A percentile compares a stretch with the other conserved stretches of the same genome.
These are phyloP conservation scores for Lithospermum erythrorhizon DNA, from an alignment of 257 asterid genomes.

Conservation along the genomic window DNA sequence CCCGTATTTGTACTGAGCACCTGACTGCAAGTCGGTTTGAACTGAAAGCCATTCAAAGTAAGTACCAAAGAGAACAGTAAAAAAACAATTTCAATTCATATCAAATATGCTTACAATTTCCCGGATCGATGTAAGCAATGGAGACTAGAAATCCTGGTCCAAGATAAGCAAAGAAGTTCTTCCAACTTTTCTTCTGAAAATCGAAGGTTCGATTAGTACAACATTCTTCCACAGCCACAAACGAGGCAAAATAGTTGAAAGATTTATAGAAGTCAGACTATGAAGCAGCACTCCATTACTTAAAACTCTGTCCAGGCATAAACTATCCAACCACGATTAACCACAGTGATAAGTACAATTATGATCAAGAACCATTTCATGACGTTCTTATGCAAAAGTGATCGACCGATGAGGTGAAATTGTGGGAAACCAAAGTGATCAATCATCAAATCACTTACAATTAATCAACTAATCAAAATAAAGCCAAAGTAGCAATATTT, in stretches of 20 bases:
- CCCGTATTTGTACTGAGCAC: slow-evolving; percentile 93
- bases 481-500: too few relatives aligned
- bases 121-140: slow-evolving; percentile 96
- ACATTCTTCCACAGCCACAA: not conserved
- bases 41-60: slow-evolving; percentile 31
- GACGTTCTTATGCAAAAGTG: too few relatives aligned
- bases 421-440: not conserved
- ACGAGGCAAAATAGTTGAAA: not conserved
- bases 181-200: slow-evolving; percentile 80
- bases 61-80: not conserved
- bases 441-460: too few relatives aligned
- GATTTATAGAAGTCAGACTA: not conserved
- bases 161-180: slow-evolving; percentile 68
- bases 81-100: not conserved
- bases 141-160: slow-evolving; percentile 99
- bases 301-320: not conserved
- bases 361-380: too few relatives aligned
- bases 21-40: slow-evolving; percentile 86
- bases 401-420: too few relatives aligned
- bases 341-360: too few relatives aligned
- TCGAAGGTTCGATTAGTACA: not conserved
- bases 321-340: not conserved
- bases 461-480: not conserved
- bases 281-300: not conserved
- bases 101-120: slow-evolving; percentile 57